Conservation (phyloP, 768 basidiomycete species). For the Lactifluus piperatus region DNA sequence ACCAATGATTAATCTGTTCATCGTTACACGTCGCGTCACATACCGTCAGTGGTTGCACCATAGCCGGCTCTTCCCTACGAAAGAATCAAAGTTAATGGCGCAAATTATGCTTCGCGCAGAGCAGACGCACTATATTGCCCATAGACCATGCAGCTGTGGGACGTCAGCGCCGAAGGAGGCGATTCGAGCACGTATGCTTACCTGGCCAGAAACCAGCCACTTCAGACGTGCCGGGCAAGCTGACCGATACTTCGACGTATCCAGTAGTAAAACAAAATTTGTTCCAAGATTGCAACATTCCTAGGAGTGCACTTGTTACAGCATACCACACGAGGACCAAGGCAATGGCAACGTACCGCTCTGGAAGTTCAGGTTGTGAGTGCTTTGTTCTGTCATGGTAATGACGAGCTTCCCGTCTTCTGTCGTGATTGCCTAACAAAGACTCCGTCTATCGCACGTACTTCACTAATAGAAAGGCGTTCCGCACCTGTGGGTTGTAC, state of each 20-base stretch:
- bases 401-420: slow-evolving; percentile 70
- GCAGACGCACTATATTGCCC: slow-evolving; percentile 48
- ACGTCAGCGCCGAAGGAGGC: not conserved
- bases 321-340: not conserved
- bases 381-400: slow-evolving; percentile 59
- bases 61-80: slow-evolving; percentile 74
- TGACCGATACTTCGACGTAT: slow-evolving; percentile 77
- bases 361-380: slow-evolving; percentile 76
- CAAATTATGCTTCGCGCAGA: not conserved
- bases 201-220: slow-evolving; percentile 85
- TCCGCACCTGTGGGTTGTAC: slow-evolving; percentile 63
- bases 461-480: not conserved
- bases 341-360: slow-evolving; percentile 45
- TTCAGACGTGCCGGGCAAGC: slow-evolving; percentile 54
- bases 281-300: slow-evolving; percentile 81
- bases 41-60: slow-evolving; percentile 81
- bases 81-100: not conserved
- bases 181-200: slow-evolving; percentile 26
- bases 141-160: slow-evolving; percentile 57
- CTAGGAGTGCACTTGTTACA: not conserved
- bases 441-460: slow-evolving; percentile 1
- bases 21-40: not conserved
- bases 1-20: not conserved
- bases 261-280: slow-evolving; percentile 93
- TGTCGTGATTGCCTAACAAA: slow-evolving; percentile 56